phyloP scores from a whole-genome alignment of 805 yeast genomes.

The Starmerella apis region DNA sequence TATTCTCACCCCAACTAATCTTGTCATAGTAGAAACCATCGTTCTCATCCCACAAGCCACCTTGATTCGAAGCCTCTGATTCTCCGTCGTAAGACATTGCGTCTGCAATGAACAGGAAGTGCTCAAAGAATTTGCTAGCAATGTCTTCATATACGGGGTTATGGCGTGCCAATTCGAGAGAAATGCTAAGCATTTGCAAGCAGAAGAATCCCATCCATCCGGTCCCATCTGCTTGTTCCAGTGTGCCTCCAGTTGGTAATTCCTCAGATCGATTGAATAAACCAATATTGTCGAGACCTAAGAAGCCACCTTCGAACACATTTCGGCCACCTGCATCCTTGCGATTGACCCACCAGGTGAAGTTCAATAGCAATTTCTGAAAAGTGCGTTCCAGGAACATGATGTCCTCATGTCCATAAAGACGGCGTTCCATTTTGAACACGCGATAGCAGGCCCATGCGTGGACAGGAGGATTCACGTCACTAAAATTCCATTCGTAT shows the following conservation, averaged over 20 bases:
- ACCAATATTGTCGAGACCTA: slow-evolving; percentile 88
- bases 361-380: slow-evolving; percentile 78
- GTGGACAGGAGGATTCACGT: slow-evolving; percentile 95
- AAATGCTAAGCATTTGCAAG: slow-evolving; percentile 83
- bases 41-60: slow-evolving; percentile 75
- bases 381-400: slow-evolving; percentile 83
- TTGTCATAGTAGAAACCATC: slow-evolving; percentile 88
- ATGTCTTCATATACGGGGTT: slow-evolving; percentile 83
- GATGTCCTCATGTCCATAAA: slow-evolving; percentile 71
- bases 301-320: slow-evolving; percentile 87
- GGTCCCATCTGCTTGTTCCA: slow-evolving; percentile 91
- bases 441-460: slow-evolving; percentile 91
- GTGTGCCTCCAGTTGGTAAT: slow-evolving; percentile 78
- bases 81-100: slow-evolving; percentile 70
- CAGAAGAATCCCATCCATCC: slow-evolving; percentile 97
- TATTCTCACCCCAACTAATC: slow-evolving; percentile 66
- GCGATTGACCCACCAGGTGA: slow-evolving; percentile 96
- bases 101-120: slow-evolving; percentile 80
- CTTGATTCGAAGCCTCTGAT: slow-evolving; percentile 9
- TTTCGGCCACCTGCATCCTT: slow-evolving; percentile 80
- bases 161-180: slow-evolving; percentile 76
- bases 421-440: slow-evolving; percentile 73
- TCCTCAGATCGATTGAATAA: slow-evolving; percentile 88
- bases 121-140: slow-evolving; percentile 90
- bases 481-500: slow-evolving; percentile 90